phyloP scores from a whole-genome alignment of 2,329 filamentous ascomycete species.

The Neofusicoccum sp. region DNA sequence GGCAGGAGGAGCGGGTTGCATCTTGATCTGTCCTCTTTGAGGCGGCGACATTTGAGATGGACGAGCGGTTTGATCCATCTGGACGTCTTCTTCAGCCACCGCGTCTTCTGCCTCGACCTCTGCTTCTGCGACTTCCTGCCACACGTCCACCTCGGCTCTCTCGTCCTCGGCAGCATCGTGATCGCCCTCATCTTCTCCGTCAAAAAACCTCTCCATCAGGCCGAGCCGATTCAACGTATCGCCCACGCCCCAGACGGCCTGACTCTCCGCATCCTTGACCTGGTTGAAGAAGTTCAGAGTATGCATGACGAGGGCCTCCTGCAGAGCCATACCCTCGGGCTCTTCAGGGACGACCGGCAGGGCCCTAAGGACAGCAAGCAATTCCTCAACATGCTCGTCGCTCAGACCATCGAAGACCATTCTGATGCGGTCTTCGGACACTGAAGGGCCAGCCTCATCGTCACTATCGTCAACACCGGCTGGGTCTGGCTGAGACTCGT shows the following conservation, averaged over 20 bases:
- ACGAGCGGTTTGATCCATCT: not conserved
- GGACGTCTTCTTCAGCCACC: not conserved
- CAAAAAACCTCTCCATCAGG: not conserved
- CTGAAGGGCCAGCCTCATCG: not conserved
- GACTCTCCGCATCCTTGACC: not conserved
- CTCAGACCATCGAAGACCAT: not conserved
- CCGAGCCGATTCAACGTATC: not conserved
- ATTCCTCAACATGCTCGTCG: not conserved
- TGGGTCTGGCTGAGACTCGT: not conserved
- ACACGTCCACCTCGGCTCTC: not conserved
- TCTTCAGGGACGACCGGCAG: not conserved
- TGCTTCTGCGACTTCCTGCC: not conserved
- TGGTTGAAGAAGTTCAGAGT: not conserved
- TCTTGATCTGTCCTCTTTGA: not conserved
- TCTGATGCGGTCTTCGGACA: not conserved
- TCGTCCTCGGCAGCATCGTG: not conserved
- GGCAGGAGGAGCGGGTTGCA: not conserved
- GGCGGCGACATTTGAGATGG: too few relatives aligned
- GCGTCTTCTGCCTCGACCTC: not conserved
- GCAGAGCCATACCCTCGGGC: not conserved
- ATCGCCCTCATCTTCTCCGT: not conserved
- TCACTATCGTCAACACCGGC: not conserved
- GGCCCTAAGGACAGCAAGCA: not conserved
- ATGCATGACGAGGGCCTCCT: constrained; percentile 4
- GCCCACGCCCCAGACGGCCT: not conserved